A percentile compares a stretch with the other conserved stretches of the same genome.
Evolutionary conservation across 768 basidiomycete genomes (phyloP).

Genomic region (Russula vinacea): DNA sequence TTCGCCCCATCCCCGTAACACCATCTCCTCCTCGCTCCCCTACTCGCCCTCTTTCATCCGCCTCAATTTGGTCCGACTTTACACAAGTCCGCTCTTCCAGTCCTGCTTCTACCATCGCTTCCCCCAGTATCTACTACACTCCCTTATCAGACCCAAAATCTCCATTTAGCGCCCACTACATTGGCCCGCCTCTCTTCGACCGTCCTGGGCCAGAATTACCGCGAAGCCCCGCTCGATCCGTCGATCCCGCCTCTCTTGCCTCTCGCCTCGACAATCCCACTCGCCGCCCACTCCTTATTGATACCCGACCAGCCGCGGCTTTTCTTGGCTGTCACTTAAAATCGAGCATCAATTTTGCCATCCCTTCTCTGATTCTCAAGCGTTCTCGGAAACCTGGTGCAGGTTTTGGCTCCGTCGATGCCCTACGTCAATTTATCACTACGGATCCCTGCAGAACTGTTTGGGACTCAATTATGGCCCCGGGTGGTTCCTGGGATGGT

Average conservation of each 20-base stretch:
- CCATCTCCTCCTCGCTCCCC: conserved; percentile 31
- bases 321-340: conserved; percentile 64
- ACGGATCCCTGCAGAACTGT: conserved; percentile 66
- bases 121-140: conserved; percentile 49
- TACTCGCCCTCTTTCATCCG: conserved; percentile 32
- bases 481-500: conserved; percentile 63
- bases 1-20: conserved; percentile 67
- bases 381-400: conserved; percentile 70
- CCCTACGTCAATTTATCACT: conserved; percentile 77
- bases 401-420: conserved; percentile 61
- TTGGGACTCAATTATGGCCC: conserved; percentile 63
- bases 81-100: conserved; percentile 41
- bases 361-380: conserved; percentile 88
- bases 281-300: conserved; percentile 71
- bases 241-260: conserved; percentile 48
- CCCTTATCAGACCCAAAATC: conserved; percentile 43
- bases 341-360: conserved; percentile 77
- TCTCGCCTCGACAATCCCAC: conserved; percentile 42
- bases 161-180: conserved; percentile 36
- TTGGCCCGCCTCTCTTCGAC: conserved; percentile 31
- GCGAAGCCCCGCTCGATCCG: conserved; percentile 37
- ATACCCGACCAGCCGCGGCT: conserved; percentile 69
- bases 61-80: conserved; percentile 35
- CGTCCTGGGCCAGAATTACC: conserved; percentile 29
- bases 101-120: conserved; percentile 44